phyloP scores from a whole-genome alignment of 2,329 filamentous ascomycete genomes.

The Sphaerulina musiva region DNA sequence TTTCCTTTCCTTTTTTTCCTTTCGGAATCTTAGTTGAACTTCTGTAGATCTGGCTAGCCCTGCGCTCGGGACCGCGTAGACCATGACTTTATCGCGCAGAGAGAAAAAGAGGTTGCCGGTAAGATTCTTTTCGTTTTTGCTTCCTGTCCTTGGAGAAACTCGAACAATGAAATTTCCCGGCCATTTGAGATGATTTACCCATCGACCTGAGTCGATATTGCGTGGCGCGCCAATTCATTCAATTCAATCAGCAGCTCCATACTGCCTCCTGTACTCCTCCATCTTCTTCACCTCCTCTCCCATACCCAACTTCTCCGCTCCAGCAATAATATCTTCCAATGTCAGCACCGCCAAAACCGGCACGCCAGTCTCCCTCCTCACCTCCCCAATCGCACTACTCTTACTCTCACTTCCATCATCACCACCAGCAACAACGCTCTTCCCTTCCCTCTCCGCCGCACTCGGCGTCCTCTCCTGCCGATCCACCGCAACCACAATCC shows the following conservation, averaged over 20 bases:
- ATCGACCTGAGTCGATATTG: no score
- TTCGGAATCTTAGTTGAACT: no score
- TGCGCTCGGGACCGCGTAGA: no score
- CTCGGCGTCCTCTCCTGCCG: slow-evolving; percentile 73
- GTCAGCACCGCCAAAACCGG: slow-evolving; percentile 79
- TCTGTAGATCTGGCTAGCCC: no score
- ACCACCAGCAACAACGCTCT: slow-evolving; percentile 9
- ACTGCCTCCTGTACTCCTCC: slow-evolving; percentile 60
- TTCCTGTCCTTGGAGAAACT: no score
- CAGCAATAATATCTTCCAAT: slow-evolving; percentile 65
- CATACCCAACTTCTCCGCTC: slow-evolving; percentile 39
- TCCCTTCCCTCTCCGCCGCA: slow-evolving; percentile 37
- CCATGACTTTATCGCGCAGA: no score
- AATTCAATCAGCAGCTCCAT: slow-evolving; percentile 27
- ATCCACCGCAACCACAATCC: slow-evolving; percentile 83
- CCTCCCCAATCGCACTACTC: slow-evolving; percentile 77
- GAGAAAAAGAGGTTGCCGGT: no score
- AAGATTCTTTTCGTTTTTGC: no score
- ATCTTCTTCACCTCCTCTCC: slow-evolving; percentile 50
- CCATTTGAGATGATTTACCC: no score
- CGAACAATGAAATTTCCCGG: no score
- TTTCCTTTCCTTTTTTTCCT: no score
- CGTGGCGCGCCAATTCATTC: no score
- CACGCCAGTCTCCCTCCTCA: slow-evolving; percentile 74
- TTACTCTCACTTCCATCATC: slow-evolving; percentile 60